phyloP scores from a whole-genome alignment of 345 rosid species.

The Ceriops tagal region DNA sequence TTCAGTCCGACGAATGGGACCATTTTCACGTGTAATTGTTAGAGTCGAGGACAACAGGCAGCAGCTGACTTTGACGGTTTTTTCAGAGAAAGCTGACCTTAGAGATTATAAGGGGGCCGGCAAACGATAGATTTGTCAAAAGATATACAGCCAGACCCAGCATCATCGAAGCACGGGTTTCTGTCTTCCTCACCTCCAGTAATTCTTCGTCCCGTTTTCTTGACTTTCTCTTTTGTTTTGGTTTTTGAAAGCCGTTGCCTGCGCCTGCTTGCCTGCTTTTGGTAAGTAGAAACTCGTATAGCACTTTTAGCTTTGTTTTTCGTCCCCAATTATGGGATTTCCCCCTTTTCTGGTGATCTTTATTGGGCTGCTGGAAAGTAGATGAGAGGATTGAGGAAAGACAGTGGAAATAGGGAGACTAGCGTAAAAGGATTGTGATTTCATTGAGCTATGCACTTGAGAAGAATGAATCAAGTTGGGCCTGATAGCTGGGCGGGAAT shows the following conservation, averaged over 20 bases:
- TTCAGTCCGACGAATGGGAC: too few relatives aligned
- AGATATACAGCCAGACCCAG: neutral
- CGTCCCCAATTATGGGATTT: neutral
- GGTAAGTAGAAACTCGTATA: neutral
- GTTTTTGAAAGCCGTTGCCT: neutral
- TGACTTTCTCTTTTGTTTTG: neutral
- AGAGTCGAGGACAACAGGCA: neutral
- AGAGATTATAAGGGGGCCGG: neutral
- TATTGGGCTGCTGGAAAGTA: conserved; percentile 8
- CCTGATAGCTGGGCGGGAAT: too few relatives aligned
- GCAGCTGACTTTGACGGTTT: neutral
- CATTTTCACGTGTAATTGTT: neutral
- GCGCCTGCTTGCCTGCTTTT: neutral
- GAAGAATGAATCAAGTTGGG: too few relatives aligned
- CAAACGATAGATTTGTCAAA: neutral
- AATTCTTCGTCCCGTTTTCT: neutral
- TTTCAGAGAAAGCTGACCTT: conserved; percentile 15
- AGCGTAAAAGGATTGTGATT: neutral
- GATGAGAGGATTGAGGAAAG: neutral
- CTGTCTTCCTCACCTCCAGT: neutral
- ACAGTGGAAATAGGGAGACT: neutral
- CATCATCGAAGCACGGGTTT: neutral
- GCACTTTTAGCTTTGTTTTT: neutral
- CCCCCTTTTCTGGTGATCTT: neutral
- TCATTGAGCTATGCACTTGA: too few relatives aligned